Evolutionary conservation across 2,329 filamentous ascomycete genomes (phyloP).

Genomic region (Fusarium phyllophilum): DNA sequence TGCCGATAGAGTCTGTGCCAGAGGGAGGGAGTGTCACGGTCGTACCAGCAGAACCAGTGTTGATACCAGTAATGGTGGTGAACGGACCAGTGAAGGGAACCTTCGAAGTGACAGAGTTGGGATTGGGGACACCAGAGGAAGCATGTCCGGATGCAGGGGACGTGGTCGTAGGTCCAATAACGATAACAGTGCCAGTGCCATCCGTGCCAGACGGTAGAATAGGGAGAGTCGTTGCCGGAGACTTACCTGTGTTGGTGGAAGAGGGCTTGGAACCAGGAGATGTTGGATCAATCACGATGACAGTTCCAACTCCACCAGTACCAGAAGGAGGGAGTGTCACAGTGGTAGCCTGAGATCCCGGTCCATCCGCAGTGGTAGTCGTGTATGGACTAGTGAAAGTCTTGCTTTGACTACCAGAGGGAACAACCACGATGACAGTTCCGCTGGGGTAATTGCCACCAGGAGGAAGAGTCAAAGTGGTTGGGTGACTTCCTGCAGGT

Average conservation of each 20-base stretch:
- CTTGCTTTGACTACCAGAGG: background rate
- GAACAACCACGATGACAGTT: background rate
- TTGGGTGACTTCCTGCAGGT: background rate
- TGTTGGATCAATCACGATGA: background rate
- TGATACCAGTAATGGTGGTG: background rate
- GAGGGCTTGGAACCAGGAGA: background rate
- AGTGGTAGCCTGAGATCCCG: background rate
- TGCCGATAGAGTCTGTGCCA: background rate
- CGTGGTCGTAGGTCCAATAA: background rate
- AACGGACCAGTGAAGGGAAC: background rate
- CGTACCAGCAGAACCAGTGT: background rate
- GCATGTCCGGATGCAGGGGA: background rate
- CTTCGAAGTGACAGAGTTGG: background rate
- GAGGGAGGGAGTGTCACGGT: background rate
- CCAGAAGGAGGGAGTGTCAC: background rate
- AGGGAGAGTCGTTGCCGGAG: background rate
- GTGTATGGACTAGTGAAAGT: background rate
- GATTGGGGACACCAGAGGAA: background rate
- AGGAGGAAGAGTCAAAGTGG: background rate
- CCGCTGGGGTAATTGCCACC: background rate
- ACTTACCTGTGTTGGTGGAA: background rate
- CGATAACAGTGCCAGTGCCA: background rate
- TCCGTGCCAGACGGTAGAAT: background rate
- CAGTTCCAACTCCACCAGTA: background rate
- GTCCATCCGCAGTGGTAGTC: background rate